Evolutionary conservation across 2,329 filamentous ascomycete species (phyloP), one percentile per base, ranked within the genome.

Genomic region (Fusarium miscanthi): DNA sequence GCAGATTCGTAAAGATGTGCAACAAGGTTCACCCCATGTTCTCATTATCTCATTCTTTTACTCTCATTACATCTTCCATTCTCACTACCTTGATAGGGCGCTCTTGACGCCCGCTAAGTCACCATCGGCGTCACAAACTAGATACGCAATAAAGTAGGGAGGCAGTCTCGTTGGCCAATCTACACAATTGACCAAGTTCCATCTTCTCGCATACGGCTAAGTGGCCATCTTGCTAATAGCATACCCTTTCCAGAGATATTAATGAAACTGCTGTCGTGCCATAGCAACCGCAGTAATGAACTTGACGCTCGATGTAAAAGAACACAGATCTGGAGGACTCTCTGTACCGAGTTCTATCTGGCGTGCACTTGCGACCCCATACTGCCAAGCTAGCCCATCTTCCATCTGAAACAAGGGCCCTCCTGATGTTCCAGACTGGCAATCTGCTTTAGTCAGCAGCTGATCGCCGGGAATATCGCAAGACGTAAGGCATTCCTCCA

Each of bases 331-430:
- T 7, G 14, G 33, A 38, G 10, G 3, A 30, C 27, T 30, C 27
- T 9, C 9, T 30, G 27, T 30, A 30, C 9, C 27, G 27, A 30
- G 27, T 30, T 30, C 27, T 30, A 30, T 30, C 27, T 30, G 27
- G 27, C 27, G 27, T 30, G 27, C 27, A 8, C 58, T 72, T 12
- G 37, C 12, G 6, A 60, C 30, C 1, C 45, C 69, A 19, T 73
- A 70, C 3, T 51, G 33, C 46, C 61, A 73, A 21, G 41, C 43
- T 1, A 23, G 6, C 6, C 54, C 69, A 2, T 56, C 27, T 4
- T 61, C 46, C 19, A 66, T 30, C 0, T 9, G 21, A 8, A 45
- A 72, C 9, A 72, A n/a, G 5, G 69, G 69, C 1, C 69, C 60
- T n/a, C 69, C 69, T 25, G 69, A 72, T 21, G 65, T 31, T 2